phyloP scores from a whole-genome alignment of 805 yeast genomes.

The Wickerhamomyces sydowiorum region DNA sequence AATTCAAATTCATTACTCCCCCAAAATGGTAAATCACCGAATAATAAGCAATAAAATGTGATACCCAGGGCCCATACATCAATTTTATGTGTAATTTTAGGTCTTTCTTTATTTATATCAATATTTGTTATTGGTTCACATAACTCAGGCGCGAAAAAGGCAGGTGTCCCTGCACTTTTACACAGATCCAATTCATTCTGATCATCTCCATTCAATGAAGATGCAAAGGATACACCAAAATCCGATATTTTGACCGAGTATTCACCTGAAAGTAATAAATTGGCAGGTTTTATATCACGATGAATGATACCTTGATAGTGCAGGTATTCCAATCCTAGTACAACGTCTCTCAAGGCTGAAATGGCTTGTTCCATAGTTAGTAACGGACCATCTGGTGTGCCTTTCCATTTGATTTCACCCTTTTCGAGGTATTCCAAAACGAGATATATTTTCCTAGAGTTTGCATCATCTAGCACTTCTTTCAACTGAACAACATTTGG shows the following conservation, averaged over 20 bases:
- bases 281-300: constrained; percentile 95
- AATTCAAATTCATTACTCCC: constrained; percentile 83
- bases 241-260: constrained; percentile 88
- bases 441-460: constrained; percentile 79
- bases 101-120: constrained; percentile 24
- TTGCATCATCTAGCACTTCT: constrained; percentile 84
- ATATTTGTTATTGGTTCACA: constrained; percentile 44
- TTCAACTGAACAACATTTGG: constrained; percentile 85
- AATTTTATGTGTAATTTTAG: constrained; percentile 70
- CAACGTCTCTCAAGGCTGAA: constrained; percentile 73
- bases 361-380: constrained; percentile 63
- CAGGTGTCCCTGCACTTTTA: constrained; percentile 97
- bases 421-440: constrained; percentile 85
- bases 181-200: constrained; percentile 78
- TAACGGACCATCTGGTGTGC: constrained; percentile 53
- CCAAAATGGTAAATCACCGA: constrained; percentile 85
- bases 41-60: constrained; percentile 79
- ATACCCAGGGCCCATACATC: constrained; percentile 99
- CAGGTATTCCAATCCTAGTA: constrained; percentile 82
- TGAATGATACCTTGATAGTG: constrained; percentile 90
- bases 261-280: constrained; percentile 64
- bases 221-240: constrained; percentile 88
- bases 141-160: constrained; percentile 91
- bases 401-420: constrained; percentile 88
- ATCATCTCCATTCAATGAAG: constrained; percentile 32